phyloP scores from a whole-genome alignment of 331 rosid genomes.

The Cydonia oblonga region DNA sequence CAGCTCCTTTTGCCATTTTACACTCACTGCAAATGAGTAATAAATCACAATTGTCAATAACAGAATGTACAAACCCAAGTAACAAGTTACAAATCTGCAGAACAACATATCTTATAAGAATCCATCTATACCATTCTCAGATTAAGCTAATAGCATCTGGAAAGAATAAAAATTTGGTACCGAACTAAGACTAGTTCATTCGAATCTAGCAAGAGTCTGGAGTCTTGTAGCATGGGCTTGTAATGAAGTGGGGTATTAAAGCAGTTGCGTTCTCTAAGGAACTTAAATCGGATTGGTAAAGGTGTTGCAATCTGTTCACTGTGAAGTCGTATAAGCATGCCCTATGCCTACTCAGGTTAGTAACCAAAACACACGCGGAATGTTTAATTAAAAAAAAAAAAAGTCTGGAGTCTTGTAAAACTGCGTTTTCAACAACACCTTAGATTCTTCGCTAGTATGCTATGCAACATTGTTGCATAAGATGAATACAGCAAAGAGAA shows the following conservation, averaged over 20 bases:
- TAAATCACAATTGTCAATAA: not conserved
- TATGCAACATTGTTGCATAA: not conserved
- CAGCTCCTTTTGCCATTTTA: slow-evolving; percentile 92
- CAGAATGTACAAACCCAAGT: not conserved
- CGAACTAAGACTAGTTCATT: not conserved
- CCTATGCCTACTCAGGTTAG: too few relatives aligned
- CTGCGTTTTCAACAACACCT: not conserved
- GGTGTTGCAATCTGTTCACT: too few relatives aligned
- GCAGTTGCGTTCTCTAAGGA: too few relatives aligned
- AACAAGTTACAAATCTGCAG: not conserved
- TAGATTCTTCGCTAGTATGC: not conserved
- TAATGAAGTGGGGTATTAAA: too few relatives aligned
- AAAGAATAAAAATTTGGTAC: not conserved
- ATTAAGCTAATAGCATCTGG: not conserved
- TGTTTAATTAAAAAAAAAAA: not conserved
- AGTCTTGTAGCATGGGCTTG: not conserved
- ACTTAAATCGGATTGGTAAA: too few relatives aligned
- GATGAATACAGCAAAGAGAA: not conserved
- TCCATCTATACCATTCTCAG: not conserved
- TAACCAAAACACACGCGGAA: too few relatives aligned
- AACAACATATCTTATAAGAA: not conserved
- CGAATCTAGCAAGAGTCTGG: not conserved
- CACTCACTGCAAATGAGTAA: slow-evolving; percentile 45
- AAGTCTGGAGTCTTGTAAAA: not conserved
- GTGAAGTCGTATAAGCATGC: too few relatives aligned